These are phyloP conservation scores for Solanum hybrid DNA, from an alignment of 305 asterid species.

Conservation along the genomic window DNA sequence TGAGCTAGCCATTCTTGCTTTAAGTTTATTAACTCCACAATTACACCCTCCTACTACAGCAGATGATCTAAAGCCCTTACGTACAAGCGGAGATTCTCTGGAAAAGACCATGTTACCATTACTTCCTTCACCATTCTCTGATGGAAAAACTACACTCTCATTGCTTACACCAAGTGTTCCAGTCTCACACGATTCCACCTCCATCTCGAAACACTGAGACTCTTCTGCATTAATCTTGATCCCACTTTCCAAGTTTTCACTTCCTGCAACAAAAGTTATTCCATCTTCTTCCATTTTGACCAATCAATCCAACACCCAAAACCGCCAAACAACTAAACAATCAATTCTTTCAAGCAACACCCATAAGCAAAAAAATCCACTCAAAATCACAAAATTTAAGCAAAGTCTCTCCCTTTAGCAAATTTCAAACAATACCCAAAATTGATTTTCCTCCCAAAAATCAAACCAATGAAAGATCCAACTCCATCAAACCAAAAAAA, in stretches of 20 bases:
- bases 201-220: conserved; percentile 48
- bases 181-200: conserved; percentile 41
- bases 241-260: neutral
- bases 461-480: neutral
- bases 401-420: neutral
- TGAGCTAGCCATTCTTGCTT: conserved; percentile 56
- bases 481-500: neutral
- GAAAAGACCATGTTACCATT: conserved; percentile 57
- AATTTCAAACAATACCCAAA: neutral
- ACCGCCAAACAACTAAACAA: neutral
- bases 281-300: conserved; percentile 6
- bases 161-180: neutral
- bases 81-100: conserved; percentile 59
- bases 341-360: neutral
- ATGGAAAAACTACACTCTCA: conserved; percentile 16
- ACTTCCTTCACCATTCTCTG: conserved; percentile 48
- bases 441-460: neutral
- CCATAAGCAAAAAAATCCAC: neutral
- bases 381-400: neutral
- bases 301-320: conserved; percentile 2
- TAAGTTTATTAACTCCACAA: conserved; percentile 78
- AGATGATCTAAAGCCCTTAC: conserved; percentile 30
- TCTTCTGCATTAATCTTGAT: conserved; percentile 6
- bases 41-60: conserved; percentile 25
- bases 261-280: neutral